These are phyloP conservation scores for button mushroom (Agaricus bisporus) DNA, from an alignment of 768 basidiomycete genomes.

Conservation along the genomic window DNA sequence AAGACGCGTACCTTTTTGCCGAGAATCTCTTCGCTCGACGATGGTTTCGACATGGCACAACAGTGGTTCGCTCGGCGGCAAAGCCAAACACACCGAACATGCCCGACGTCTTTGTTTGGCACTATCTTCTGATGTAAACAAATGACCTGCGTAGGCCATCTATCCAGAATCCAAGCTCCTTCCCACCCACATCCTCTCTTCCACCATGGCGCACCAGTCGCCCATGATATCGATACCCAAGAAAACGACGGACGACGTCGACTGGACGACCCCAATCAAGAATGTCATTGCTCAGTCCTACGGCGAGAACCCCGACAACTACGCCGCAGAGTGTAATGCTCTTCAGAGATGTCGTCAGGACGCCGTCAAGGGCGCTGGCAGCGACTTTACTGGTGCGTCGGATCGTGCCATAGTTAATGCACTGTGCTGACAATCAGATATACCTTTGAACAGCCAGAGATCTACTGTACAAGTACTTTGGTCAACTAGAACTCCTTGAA, in stretches of 20 bases:
- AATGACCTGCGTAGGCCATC: constrained; percentile 3
- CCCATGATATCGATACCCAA: constrained; percentile 89
- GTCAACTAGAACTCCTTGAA: constrained; percentile 95
- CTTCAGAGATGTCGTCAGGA: constrained; percentile 93
- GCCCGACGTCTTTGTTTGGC: constrained; percentile 20
- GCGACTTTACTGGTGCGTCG: constrained; percentile 81
- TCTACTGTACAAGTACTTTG: constrained; percentile 98
- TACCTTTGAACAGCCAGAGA: constrained; percentile 57
- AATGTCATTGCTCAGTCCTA: constrained; percentile 86
- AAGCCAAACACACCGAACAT: constrained; percentile 1
- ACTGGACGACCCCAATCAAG: constrained; percentile 89
- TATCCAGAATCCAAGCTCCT: constrained; percentile 1
- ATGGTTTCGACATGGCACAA: constrained; percentile 50
- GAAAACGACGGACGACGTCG: constrained; percentile 95
- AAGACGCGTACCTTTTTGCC: constrained; percentile 70
- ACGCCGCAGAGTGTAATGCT: constrained; percentile 74
- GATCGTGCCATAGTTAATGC: neutral
- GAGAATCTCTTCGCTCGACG: constrained; percentile 86
- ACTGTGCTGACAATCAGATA: neutral
- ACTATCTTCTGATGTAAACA: constrained; percentile 15
- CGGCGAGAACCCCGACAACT: constrained; percentile 88
- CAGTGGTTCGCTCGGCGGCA: constrained; percentile 24
- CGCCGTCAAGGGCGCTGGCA: constrained; percentile 93
- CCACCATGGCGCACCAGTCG: constrained; percentile 66
- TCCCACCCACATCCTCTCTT: neutral